Evolutionary conservation across 2,329 filamentous ascomycete genomes (phyloP), one percentile per base, ranked within the genome.

Genomic region (Ophiostoma australiae): DNA sequence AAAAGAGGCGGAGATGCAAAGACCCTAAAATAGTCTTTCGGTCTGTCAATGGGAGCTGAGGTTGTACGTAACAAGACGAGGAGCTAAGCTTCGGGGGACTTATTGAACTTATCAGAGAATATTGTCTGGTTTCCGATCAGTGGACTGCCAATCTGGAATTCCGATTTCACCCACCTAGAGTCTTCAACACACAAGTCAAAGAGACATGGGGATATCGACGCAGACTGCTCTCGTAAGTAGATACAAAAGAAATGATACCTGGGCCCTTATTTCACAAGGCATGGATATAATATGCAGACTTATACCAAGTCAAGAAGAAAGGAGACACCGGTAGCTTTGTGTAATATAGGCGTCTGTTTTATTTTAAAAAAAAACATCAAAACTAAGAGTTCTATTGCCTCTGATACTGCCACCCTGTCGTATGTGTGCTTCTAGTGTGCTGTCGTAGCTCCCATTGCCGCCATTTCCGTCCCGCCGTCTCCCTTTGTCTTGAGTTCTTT

Each of bases 401-500:
- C 61, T 63, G 1, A 1, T 5, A 58, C 52, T 58, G 23, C n/a
- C 52, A 58, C 52, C 23, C 52, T 23, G 7, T 48, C 17, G 44
- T 48, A 48, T n/a, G 20, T 48, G 17, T 48, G 15, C n/a, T 8
- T 48, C 55, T 1, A 31, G 55, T 63, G 33, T 63, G 27, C 35
- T 33, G 10, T 52, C 61, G 37, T 65, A 65, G 61, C 31, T 35
- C 15, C 61, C 17, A 10, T 65, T n/a, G n/a, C 27, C 41, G 33
- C 63, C 35, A 35, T 39, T 39, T 66, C 35, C n/a, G 48, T 58
- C 31, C 20, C 35, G n/a, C 35, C 39, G 33, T 48, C 27, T 11
- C 20, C 63, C 63, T 66, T 66, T 66, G 63, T 65, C 61, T 65
- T n/a, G 58, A 8, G 6, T 44, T 58, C 58, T 70, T 66, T 69